Evolutionary conservation across 805 yeast genomes (phyloP).

Genomic region (Ogataea pilisensis): DNA sequence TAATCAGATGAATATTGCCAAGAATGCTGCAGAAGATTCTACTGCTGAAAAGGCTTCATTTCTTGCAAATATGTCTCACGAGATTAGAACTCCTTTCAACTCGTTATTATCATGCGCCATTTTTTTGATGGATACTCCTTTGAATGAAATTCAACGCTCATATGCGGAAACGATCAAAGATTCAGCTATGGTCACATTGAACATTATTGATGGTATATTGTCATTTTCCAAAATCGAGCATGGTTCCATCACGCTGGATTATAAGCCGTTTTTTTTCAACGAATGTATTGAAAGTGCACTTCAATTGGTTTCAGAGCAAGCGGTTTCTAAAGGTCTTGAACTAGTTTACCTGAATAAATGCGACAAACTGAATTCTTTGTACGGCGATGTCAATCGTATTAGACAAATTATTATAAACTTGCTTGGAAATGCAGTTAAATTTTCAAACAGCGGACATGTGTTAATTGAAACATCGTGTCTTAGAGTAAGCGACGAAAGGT

Average conservation of each 20-base stretch:
- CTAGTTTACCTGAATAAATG: constrained; percentile 41
- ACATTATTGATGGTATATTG: constrained; percentile 50
- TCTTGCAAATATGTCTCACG: constrained; percentile 54
- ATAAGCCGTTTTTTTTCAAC: constrained; percentile 40
- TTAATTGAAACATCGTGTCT: constrained; percentile 30
- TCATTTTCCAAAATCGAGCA: constrained; percentile 54
- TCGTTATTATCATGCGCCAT: constrained; percentile 46
- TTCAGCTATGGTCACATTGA: constrained; percentile 48
- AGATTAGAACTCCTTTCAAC: constrained; percentile 53
- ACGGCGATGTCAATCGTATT: constrained; percentile 48
- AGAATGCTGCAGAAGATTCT: constrained; percentile 51
- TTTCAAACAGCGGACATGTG: constrained; percentile 42
- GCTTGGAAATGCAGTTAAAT: constrained; percentile 52
- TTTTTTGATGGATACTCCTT: constrained; percentile 44
- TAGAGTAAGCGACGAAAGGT: constrained; percentile 33
- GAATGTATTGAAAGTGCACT: constrained; percentile 45
- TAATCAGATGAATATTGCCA: constrained; percentile 45
- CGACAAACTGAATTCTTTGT: constrained; percentile 34
- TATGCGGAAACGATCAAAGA: constrained; percentile 49
- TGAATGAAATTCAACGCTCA: constrained; percentile 40
- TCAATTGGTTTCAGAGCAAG: constrained; percentile 46
- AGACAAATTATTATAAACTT: constrained; percentile 49
- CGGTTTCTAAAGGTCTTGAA: constrained; percentile 40
- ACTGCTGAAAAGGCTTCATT: constrained; percentile 53
- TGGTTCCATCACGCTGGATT: constrained; percentile 44